phyloP scores from a whole-genome alignment of 2,329 filamentous ascomycete genomes.

The Penicillium sp. region DNA sequence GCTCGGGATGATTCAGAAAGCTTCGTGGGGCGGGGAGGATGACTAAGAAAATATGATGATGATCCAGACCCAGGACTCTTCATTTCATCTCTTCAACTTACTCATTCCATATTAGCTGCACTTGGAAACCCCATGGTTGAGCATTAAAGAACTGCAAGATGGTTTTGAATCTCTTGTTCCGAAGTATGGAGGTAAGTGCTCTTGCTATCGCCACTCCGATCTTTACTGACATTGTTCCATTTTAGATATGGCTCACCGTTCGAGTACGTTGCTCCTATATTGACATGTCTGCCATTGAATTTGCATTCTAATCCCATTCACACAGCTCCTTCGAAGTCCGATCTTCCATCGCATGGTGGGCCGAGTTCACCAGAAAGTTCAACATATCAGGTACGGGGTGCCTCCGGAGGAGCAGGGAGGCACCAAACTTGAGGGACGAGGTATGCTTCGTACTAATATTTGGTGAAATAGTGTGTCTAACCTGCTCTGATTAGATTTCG shows the following conservation, averaged over 20 bases:
- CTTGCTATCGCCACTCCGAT: neutral
- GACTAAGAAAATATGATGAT: neutral
- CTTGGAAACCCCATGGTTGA: neutral
- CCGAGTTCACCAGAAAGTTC: slow-evolving; percentile 42
- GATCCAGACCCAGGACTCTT: neutral
- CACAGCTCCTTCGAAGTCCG: slow-evolving; percentile 44
- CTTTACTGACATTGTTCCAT: slow-evolving; percentile 13
- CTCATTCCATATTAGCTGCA: neutral
- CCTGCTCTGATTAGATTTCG: slow-evolving; percentile 19
- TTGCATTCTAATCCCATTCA: slow-evolving; percentile 8
- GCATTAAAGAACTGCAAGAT: slow-evolving; percentile 16
- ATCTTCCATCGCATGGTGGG: slow-evolving; percentile 46
- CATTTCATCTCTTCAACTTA: neutral
- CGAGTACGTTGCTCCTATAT: slow-evolving; percentile 31
- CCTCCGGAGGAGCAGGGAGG: slow-evolving; percentile 45
- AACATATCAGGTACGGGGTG: slow-evolving; percentile 42
- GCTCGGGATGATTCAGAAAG: neutral
- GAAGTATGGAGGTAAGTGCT: slow-evolving; percentile 35
- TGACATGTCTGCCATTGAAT: neutral
- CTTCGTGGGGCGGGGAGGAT: slow-evolving; percentile 1
- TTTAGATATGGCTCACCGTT: slow-evolving; percentile 38
- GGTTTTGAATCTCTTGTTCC: slow-evolving; percentile 31
- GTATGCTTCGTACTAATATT: slow-evolving; percentile 17
- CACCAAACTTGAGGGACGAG: slow-evolving; percentile 39
- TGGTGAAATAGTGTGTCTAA: slow-evolving; percentile 3